Conservation (phyloP, 345 rosid genomes). For the Populus nigra region DNA sequence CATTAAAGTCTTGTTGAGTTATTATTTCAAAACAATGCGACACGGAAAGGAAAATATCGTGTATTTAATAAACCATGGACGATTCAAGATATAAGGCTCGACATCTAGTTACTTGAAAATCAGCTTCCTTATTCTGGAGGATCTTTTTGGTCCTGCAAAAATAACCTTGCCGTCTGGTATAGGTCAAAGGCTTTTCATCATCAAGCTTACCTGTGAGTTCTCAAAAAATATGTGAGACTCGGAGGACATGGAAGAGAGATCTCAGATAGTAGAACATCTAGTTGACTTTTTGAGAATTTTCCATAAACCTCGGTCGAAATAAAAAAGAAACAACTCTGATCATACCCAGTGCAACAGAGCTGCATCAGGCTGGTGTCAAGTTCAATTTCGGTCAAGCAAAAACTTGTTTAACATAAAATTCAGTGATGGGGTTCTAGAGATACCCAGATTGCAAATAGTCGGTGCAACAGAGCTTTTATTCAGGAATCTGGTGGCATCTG, state of each 20-base stretch:
- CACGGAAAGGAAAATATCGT: not conserved
- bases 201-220: not conserved
- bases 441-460: constrained; percentile 4
- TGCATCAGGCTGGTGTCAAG: constrained; percentile 23
- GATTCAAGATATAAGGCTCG: not conserved
- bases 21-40: not conserved
- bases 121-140: constrained; percentile 33
- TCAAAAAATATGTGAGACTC: not conserved
- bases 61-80: constrained; percentile 2
- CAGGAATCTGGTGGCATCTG: constrained; percentile 19
- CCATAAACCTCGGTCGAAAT: not conserved
- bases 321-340: not conserved
- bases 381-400: not conserved
- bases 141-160: constrained; percentile 3
- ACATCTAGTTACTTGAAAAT: constrained; percentile 27
- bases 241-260: not conserved
- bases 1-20: constrained; percentile 5
- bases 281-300: constrained; percentile 13
- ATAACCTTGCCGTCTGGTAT: not conserved
- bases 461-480: constrained; percentile 5
- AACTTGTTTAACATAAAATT: constrained; percentile 18
- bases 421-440: constrained; percentile 13
- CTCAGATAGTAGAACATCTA: not conserved
- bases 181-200: not conserved
- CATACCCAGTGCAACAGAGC: constrained; percentile 1